Evolutionary conservation across 2,329 filamentous ascomycete genomes (phyloP).

Genomic region (Laburnicola sp.): DNA sequence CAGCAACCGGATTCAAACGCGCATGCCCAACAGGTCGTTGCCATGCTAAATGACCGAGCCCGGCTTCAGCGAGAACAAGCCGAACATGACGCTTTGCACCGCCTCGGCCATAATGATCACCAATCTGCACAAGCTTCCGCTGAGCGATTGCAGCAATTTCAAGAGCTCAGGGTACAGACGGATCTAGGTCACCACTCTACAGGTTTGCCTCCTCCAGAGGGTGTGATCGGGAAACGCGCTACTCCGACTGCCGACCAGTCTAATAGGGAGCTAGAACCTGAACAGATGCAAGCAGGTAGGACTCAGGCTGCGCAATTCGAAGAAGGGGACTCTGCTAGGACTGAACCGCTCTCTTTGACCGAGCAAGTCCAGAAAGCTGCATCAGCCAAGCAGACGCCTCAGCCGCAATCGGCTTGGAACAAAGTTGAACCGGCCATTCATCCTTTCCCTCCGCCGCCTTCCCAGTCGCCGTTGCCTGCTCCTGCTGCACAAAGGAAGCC

Average conservation of each 20-base stretch:
- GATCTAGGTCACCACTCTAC: conserved; percentile 56
- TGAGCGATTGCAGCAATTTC: conserved; percentile 81
- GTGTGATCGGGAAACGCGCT: conserved; percentile 41
- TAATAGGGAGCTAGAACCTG: conserved; percentile 22
- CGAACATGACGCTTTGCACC: conserved; percentile 53
- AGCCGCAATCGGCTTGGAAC: conserved; percentile 59
- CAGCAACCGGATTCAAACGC: conserved; percentile 52
- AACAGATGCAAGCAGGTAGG: conserved; percentile 20
- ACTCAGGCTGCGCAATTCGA: conserved; percentile 10
- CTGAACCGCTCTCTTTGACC: conserved; percentile 69
- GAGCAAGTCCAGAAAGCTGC: conserved; percentile 81
- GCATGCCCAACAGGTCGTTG: conserved; percentile 60
- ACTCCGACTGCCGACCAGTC: conserved; percentile 24
- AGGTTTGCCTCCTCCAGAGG: conserved; percentile 34
- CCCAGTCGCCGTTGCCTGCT: conserved; percentile 80
- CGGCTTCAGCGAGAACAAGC: conserved; percentile 65
- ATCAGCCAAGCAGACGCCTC: conserved; percentile 61
- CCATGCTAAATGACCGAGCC: conserved; percentile 64
- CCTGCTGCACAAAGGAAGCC: conserved; percentile 86
- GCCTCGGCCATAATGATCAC: conserved; percentile 32
- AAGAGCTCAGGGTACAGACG: conserved; percentile 73
- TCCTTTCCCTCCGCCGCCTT: conserved; percentile 73
- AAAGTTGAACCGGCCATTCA: conserved; percentile 73
- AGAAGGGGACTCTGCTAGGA: conserved; percentile 14
- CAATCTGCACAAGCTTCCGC: conserved; percentile 51